Conservation (phyloP, 116 monocot genomes). For the Trichopus zeylanicus region DNA sequence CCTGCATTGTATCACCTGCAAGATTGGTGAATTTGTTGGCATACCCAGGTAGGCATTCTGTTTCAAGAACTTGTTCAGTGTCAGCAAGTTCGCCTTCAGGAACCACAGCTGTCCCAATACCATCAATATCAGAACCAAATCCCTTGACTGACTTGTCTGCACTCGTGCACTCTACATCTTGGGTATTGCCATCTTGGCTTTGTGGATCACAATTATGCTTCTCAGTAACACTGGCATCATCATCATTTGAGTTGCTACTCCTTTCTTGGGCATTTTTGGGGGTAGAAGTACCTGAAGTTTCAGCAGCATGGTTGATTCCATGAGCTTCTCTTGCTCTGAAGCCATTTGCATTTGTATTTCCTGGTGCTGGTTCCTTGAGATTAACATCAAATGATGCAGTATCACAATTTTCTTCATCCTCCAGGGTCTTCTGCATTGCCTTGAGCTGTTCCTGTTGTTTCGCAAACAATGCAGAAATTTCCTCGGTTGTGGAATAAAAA, state of each 20-base stretch:
- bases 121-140: constrained; percentile 49
- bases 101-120: constrained; percentile 27
- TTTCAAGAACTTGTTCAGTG: constrained; percentile 57
- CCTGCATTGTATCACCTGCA: constrained; percentile 59
- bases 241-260: constrained; percentile 1
- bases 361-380: constrained; percentile 19
- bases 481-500: constrained; percentile 97
- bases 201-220: constrained; percentile 45
- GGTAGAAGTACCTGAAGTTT: constrained; percentile 28
- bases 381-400: constrained; percentile 33
- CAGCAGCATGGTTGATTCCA: constrained; percentile 5
- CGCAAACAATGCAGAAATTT: constrained; percentile 73
- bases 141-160: constrained; percentile 23
- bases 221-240: constrained; percentile 39
- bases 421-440: constrained; percentile 92
- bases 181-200: constrained; percentile 56
- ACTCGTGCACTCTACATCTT: constrained; percentile 63
- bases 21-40: constrained; percentile 38
- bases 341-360: neutral
- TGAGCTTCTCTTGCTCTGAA: constrained; percentile 5
- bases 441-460: constrained; percentile 98
- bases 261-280: constrained; percentile 13
- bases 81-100: constrained; percentile 31
- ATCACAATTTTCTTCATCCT: constrained; percentile 86
- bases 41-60: constrained; percentile 41